These are phyloP conservation scores for Olyra latifolia DNA, from an alignment of 176 grass and related monocot genomes.

Conservation along the genomic window DNA sequence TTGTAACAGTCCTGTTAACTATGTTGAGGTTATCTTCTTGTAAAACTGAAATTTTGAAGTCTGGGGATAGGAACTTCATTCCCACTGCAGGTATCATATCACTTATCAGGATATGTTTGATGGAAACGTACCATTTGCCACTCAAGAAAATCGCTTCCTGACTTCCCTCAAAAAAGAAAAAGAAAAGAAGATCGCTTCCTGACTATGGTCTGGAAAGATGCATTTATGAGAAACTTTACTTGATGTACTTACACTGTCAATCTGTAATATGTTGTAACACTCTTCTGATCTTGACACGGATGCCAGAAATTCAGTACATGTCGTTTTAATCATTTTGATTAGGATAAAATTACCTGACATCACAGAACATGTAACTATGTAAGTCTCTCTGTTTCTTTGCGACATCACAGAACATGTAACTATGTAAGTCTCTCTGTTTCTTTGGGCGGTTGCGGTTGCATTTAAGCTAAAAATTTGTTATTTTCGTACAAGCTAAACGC, in stretches of 20 bases:
- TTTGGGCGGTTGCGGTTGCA: too few species aligned
- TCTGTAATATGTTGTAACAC: neutral
- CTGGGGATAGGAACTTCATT: neutral
- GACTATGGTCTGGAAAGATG: neutral
- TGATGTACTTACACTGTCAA: neutral
- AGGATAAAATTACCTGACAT: neutral
- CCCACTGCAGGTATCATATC: neutral
- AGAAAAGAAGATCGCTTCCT: neutral
- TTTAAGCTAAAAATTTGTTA: too few species aligned
- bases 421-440: too few species aligned
- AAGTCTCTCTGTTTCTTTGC: too few species aligned
- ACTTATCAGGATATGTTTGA: neutral
- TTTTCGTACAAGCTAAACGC: too few species aligned
- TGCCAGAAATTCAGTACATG: neutral
- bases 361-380: too few species aligned
- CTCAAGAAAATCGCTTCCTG: neutral
- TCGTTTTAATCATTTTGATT: neutral
- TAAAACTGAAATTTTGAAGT: neutral
- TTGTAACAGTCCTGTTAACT: neutral
- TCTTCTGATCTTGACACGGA: neutral
- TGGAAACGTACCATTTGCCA: neutral
- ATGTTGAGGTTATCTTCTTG: neutral
- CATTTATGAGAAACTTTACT: neutral
- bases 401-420: too few species aligned
- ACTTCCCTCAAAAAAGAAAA: too few species aligned